Evolutionary conservation across 176 grass and related monocot species (phyloP).

Genomic region (Poa annua): DNA sequence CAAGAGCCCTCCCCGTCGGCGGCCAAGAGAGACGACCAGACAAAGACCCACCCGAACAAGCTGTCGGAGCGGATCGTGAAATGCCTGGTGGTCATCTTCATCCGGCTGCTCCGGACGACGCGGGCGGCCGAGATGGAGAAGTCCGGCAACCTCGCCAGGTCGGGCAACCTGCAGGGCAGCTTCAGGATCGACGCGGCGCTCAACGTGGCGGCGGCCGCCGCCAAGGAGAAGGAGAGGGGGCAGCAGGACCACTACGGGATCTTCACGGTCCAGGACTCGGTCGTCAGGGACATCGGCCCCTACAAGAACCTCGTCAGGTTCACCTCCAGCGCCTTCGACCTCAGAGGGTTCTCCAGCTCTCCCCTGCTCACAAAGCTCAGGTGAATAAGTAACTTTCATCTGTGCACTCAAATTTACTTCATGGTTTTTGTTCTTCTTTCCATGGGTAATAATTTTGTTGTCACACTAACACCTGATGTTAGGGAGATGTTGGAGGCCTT

Average conservation of each 20-base stretch:
- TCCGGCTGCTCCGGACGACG: constrained; percentile 73
- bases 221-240: constrained; percentile 38
- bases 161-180: constrained; percentile 38
- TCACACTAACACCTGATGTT: not conserved
- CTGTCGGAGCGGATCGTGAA: constrained; percentile 93
- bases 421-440: too few species aligned
- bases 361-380: constrained; percentile 75
- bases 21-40: constrained; percentile 30
- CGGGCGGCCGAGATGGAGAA: constrained; percentile 58
- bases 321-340: constrained; percentile 60
- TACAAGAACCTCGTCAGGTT: constrained; percentile 98
- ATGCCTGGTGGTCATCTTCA: constrained; percentile 82
- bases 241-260: constrained; percentile 89
- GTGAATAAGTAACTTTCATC: constrained; percentile 14
- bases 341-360: constrained; percentile 61
- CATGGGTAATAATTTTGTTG: not conserved
- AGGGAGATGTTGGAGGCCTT: constrained; percentile 71
- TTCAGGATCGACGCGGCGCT: constrained; percentile 49
- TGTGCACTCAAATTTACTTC: not conserved
- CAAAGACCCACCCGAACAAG: constrained; percentile 64
- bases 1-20: constrained; percentile 39
- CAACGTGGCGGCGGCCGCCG: constrained; percentile 8
- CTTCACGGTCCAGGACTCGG: constrained; percentile 63
- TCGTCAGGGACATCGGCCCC: constrained; percentile 78
- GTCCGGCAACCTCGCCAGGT: constrained; percentile 54